Evolutionary conservation across 495 filamentous ascomycete genomes (phyloP).

Genomic region (Penicillium canescens): DNA sequence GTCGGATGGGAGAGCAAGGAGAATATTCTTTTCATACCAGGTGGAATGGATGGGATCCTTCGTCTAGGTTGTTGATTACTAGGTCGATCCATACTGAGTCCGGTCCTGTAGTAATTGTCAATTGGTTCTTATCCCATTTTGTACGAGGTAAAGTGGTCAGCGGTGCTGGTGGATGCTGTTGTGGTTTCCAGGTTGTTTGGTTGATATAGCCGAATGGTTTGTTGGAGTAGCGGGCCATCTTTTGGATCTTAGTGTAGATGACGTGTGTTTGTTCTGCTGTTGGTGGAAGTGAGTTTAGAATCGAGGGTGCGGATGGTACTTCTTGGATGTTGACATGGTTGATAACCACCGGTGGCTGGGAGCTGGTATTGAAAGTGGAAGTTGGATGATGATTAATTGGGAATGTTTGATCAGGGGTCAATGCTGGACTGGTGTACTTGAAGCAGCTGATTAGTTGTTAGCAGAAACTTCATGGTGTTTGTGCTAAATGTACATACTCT

Average conservation of each 20-base stretch:
- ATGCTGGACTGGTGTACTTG: slow-evolving; percentile 46
- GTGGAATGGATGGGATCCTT: slow-evolving; percentile 53
- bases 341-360: slow-evolving; percentile 1
- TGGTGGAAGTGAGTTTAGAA: slow-evolving; percentile 23
- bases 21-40: slow-evolving; percentile 27
- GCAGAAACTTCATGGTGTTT: neutral
- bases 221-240: slow-evolving; percentile 39
- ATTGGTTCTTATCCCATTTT: slow-evolving; percentile 45
- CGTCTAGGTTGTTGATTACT: slow-evolving; percentile 54
- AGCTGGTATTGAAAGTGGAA: neutral
- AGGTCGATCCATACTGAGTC: slow-evolving; percentile 45
- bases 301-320: slow-evolving; percentile 22
- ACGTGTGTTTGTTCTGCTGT: slow-evolving; percentile 42
- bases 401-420: slow-evolving; percentile 43
- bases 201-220: slow-evolving; percentile 50
- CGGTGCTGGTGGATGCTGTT: slow-evolving; percentile 29
- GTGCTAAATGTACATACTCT: slow-evolving; percentile 27
- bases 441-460: slow-evolving; percentile 35
- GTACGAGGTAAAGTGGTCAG: slow-evolving; percentile 29
- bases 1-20: neutral
- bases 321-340: slow-evolving; percentile 24
- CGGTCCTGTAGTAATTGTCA: slow-evolving; percentile 30
- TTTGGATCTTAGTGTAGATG: slow-evolving; percentile 51
- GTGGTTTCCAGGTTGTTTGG: slow-evolving; percentile 45
- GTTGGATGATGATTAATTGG: slow-evolving; percentile 20